Evolutionary conservation across 1,284 basidiomycete species (phyloP).

Genomic region (Lentinus polychrous): DNA sequence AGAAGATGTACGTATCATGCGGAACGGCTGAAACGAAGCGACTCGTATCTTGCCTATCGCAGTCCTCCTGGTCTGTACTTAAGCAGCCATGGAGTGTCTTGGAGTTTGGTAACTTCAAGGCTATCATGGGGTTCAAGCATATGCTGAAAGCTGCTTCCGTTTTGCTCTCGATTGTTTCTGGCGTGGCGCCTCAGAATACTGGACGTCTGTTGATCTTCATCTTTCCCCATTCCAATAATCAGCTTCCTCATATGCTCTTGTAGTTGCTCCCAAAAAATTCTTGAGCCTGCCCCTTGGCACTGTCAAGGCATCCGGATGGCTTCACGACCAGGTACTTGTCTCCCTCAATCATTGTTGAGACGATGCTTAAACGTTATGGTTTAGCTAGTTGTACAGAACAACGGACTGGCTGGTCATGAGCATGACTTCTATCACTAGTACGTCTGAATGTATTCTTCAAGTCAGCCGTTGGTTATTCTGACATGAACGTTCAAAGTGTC

Average conservation of each 20-base stretch:
- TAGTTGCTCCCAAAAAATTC: constrained; percentile 48
- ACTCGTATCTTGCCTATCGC: background rate
- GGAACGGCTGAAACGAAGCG: background rate
- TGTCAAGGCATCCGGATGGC: constrained; percentile 45
- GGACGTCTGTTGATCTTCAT: constrained; percentile 4
- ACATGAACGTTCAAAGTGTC: constrained; percentile 28
- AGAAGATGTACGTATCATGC: constrained; percentile 3
- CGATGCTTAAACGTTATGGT: background rate
- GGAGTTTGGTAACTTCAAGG: background rate
- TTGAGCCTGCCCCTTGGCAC: constrained; percentile 40
- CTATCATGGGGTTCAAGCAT: background rate
- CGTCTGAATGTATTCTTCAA: constrained; percentile 8
- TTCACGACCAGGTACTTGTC: constrained; percentile 39
- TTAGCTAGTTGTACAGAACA: constrained; percentile 44
- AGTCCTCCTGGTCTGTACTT: background rate
- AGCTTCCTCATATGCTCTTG: background rate
- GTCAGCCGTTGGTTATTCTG: background rate
- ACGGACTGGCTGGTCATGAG: constrained; percentile 48
- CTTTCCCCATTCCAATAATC: background rate
- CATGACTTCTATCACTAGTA: constrained; percentile 53
- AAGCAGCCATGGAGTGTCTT: background rate
- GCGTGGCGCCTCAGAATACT: constrained; percentile 1
- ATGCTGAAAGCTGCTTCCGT: background rate
- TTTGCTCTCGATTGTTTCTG: constrained; percentile 4
- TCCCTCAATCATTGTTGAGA: background rate